Conservation (phyloP, 1,284 basidiomycete genomes). For the Sparassis latifolia region DNA sequence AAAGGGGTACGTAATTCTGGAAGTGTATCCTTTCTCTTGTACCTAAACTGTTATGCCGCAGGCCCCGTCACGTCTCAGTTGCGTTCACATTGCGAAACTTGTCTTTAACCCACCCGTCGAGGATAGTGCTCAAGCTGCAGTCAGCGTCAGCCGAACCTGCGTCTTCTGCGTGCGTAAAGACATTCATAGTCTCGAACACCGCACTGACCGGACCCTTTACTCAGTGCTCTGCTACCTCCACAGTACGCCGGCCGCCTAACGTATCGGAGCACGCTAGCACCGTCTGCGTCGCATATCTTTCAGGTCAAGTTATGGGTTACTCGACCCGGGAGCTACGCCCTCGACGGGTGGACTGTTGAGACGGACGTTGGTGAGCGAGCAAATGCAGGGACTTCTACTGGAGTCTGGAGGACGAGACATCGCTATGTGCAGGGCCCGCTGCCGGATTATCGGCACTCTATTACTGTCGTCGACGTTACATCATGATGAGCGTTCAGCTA, state of each 20-base stretch:
- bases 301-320: slow-evolving; percentile 49
- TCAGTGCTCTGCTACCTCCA: slow-evolving; percentile 39
- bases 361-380: slow-evolving; percentile 47
- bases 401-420: slow-evolving; percentile 29
- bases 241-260: slow-evolving; percentile 56
- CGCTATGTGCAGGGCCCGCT: slow-evolving; percentile 47
- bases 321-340: slow-evolving; percentile 57
- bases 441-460: slow-evolving; percentile 30
- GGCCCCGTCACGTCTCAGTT: slow-evolving; percentile 51
- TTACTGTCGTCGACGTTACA: slow-evolving; percentile 35
- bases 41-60: slow-evolving; percentile 22
- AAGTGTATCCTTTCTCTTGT: background rate
- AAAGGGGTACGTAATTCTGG: slow-evolving; percentile 45
- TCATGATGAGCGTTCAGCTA: slow-evolving; percentile 7
- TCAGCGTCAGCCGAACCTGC: slow-evolving; percentile 19
- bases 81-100: slow-evolving; percentile 62
- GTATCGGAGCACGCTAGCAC: slow-evolving; percentile 47
- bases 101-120: slow-evolving; percentile 51
- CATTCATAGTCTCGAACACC: background rate
- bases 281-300: slow-evolving; percentile 38
- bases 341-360: slow-evolving; percentile 60
- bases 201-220: slow-evolving; percentile 1
- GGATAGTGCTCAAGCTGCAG: slow-evolving; percentile 46
- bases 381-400: background rate
- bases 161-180: slow-evolving; percentile 30